Evolutionary conservation across 176 grass and related monocot species (phyloP).

Genomic region (Thinopyrum elongatum): DNA sequence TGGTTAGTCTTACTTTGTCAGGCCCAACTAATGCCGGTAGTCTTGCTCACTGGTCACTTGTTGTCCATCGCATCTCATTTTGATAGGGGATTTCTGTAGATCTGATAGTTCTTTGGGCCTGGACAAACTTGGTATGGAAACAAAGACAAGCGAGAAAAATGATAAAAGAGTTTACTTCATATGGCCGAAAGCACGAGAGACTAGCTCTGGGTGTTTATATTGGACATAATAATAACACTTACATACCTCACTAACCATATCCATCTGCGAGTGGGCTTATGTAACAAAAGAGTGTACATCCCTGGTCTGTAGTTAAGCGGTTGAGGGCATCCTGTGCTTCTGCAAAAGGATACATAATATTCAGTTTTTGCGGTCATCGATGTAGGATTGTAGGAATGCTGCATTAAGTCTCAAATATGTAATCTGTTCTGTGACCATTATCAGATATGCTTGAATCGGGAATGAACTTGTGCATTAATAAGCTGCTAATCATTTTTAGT

Average conservation of each 20-base stretch:
- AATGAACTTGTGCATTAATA: constrained; percentile 16
- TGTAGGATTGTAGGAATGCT: not conserved
- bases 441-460: not conserved
- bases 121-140: not conserved
- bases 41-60: not conserved
- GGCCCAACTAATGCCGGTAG: not conserved
- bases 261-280: not conserved
- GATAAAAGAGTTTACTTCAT: not conserved
- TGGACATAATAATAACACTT: constrained; percentile 13
- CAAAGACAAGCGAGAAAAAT: not conserved
- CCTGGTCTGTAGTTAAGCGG: not conserved
- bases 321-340: not conserved
- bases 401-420: not conserved
- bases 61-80: not conserved
- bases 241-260: constrained; percentile 2
- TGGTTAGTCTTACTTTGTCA: constrained; percentile 50
- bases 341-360: constrained; percentile 8
- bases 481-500: not conserved
- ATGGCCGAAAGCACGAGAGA: not conserved
- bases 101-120: not conserved
- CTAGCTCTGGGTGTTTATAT: constrained; percentile 2
- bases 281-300: not conserved
- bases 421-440: constrained; percentile 18
- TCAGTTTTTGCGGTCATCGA: not conserved
- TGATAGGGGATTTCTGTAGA: not conserved